A percentile compares a stretch with the other conserved stretches of the same genome.
Evolutionary conservation across 495 filamentous ascomycete genomes (phyloP).

Genomic region (Penicillium macrosclerotiorum): DNA sequence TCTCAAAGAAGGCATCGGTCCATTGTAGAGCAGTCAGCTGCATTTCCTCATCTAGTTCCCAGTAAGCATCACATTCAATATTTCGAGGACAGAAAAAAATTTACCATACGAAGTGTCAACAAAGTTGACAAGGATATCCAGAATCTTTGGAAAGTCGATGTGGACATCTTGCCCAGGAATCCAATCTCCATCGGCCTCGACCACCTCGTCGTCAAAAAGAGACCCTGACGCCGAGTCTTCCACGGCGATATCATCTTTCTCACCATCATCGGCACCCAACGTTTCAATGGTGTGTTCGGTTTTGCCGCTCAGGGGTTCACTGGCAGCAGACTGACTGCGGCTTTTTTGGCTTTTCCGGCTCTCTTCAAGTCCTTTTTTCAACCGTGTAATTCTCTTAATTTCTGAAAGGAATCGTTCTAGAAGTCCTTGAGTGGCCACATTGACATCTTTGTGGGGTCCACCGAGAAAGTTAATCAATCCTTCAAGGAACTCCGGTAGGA

Average conservation of each 20-base stretch:
- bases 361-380: slow-evolving; percentile 90
- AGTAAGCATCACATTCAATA: slow-evolving; percentile 6
- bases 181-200: slow-evolving; percentile 82
- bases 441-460: slow-evolving; percentile 88
- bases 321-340: slow-evolving; percentile 62
- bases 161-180: slow-evolving; percentile 96
- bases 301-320: slow-evolving; percentile 58
- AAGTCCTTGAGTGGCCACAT: slow-evolving; percentile 83
- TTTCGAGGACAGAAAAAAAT: background rate
- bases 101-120: slow-evolving; percentile 79
- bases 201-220: slow-evolving; percentile 58
- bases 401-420: slow-evolving; percentile 92
- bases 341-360: slow-evolving; percentile 71
- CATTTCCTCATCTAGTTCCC: slow-evolving; percentile 71
- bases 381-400: slow-evolving; percentile 87
- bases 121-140: slow-evolving; percentile 89
- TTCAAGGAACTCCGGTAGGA: slow-evolving; percentile 86
- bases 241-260: slow-evolving; percentile 46
- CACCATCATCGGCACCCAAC: slow-evolving; percentile 28
- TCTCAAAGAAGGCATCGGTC: slow-evolving; percentile 96
- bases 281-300: slow-evolving; percentile 45
- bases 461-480: slow-evolving; percentile 91
- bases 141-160: slow-evolving; percentile 85
- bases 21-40: slow-evolving; percentile 87
- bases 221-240: slow-evolving; percentile 60